Evolutionary conservation across 2,329 filamentous ascomycete genomes (phyloP).

Genomic region (Fusarium humuli): DNA sequence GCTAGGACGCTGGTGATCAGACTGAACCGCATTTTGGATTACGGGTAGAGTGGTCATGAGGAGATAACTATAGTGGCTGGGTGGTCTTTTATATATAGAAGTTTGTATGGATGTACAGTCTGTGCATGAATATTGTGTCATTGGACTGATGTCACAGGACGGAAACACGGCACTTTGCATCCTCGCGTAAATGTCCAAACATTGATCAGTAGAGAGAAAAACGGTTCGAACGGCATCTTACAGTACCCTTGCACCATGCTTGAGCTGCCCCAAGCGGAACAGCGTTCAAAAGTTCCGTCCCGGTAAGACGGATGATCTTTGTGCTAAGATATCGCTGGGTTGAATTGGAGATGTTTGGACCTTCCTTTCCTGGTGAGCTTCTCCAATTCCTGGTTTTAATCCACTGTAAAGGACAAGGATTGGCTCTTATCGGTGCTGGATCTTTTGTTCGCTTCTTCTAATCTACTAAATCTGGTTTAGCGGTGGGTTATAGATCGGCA

Average conservation of each 20-base stretch:
- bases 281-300: slow-evolving; percentile 10
- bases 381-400: not conserved
- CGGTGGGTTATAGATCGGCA: not conserved
- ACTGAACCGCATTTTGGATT: slow-evolving; percentile 38
- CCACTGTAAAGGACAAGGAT: not conserved
- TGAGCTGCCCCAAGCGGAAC: slow-evolving; percentile 6
- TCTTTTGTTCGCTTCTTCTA: not conserved
- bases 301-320: not conserved
- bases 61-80: not conserved
- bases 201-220: not conserved
- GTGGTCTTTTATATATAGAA: not conserved
- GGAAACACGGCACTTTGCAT: slow-evolving; percentile 2
- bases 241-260: slow-evolving; percentile 2
- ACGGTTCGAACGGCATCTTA: slow-evolving; percentile 8
- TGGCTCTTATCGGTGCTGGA: not conserved
- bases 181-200: not conserved
- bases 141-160: not conserved
- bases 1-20: slow-evolving; percentile 35
- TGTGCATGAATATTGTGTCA: not conserved
- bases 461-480: not conserved
- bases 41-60: not conserved
- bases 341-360: not conserved
- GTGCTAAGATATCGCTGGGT: not conserved
- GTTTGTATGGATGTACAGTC: not conserved
- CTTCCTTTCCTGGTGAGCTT: not conserved